Conservation (phyloP, 2,329 filamentous ascomycete species). For the Aspergillus ibericus region DNA sequence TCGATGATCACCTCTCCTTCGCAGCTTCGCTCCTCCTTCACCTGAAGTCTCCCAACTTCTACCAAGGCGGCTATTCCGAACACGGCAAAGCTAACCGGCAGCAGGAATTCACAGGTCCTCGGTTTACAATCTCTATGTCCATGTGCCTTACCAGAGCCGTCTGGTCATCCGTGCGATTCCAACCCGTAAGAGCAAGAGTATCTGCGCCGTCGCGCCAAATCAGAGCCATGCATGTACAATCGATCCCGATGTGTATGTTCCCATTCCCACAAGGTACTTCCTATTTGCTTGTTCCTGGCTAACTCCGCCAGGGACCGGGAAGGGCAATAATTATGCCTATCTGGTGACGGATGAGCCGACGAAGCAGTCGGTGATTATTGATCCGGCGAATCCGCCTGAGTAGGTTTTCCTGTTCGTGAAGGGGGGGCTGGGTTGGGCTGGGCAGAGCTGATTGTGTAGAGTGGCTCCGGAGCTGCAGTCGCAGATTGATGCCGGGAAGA, state of each 20-base stretch:
- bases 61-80: too few relatives aligned
- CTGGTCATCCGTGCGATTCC: constrained; percentile 19
- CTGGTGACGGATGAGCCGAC: constrained; percentile 52
- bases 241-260: constrained; percentile 56
- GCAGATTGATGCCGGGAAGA: constrained; percentile 66
- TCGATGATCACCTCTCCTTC: too few relatives aligned
- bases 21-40: too few relatives aligned
- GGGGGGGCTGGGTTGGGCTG: too few relatives aligned
- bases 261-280: not conserved
- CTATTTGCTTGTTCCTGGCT: not conserved
- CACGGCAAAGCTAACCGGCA: too few relatives aligned
- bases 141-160: constrained; percentile 33
- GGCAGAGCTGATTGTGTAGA: constrained; percentile 37
- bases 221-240: constrained; percentile 52
- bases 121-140: constrained; percentile 12
- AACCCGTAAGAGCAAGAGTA: not conserved
- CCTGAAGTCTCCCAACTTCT: too few relatives aligned
- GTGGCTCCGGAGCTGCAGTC: constrained; percentile 69
- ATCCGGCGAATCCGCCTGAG: constrained; percentile 54
- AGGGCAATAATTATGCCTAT: constrained; percentile 55
- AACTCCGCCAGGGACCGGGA: constrained; percentile 33
- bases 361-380: constrained; percentile 53
- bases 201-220: constrained; percentile 6
- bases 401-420: constrained; percentile 34
- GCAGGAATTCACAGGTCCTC: too few relatives aligned